These are phyloP conservation scores for Colletotrichum navitas DNA, from an alignment of 2,329 filamentous ascomycete genomes.

Conservation along the genomic window DNA sequence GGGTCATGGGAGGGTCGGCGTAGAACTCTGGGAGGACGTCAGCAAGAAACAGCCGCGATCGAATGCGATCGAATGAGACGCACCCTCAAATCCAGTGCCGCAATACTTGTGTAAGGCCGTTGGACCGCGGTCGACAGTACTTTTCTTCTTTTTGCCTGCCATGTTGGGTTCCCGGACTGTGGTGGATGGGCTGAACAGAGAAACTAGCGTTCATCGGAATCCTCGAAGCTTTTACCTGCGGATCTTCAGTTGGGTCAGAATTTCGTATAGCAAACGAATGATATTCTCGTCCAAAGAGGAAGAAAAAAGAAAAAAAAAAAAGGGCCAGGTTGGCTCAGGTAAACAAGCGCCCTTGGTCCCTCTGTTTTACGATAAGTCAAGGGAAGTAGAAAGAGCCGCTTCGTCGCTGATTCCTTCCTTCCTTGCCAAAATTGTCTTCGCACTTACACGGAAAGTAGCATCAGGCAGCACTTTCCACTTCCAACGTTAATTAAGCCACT, in stretches of 20 bases:
- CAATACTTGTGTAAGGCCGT: conserved; percentile 58
- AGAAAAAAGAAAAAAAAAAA: not conserved
- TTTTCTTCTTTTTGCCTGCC: conserved; percentile 41
- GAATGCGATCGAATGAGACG: conserved; percentile 24
- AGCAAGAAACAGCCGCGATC: conserved; percentile 37
- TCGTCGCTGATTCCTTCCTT: not conserved
- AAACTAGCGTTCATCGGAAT: not conserved
- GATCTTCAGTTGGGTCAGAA: not conserved
- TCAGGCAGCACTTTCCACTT: not conserved
- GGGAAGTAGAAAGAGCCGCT: not conserved
- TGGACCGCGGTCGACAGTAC: conserved; percentile 50
- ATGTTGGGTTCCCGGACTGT: conserved; percentile 1
- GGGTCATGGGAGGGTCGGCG: conserved; percentile 83
- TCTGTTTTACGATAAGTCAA: no score
- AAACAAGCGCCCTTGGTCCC: not conserved
- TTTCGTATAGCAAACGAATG: not conserved
- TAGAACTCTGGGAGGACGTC: conserved; percentile 70
- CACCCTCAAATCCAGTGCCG: conserved; percentile 78
- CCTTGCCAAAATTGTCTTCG: no score
- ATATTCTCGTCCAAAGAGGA: not conserved
- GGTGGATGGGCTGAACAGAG: not conserved
- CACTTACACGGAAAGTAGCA: not conserved
- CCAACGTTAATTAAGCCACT: not conserved
- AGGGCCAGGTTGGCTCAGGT: not conserved
- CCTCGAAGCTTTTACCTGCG: not conserved